Evolutionary conservation across 805 yeast species (phyloP), one percentile per base, ranked within the genome.

Genomic region (Kazachstania martiniae): DNA sequence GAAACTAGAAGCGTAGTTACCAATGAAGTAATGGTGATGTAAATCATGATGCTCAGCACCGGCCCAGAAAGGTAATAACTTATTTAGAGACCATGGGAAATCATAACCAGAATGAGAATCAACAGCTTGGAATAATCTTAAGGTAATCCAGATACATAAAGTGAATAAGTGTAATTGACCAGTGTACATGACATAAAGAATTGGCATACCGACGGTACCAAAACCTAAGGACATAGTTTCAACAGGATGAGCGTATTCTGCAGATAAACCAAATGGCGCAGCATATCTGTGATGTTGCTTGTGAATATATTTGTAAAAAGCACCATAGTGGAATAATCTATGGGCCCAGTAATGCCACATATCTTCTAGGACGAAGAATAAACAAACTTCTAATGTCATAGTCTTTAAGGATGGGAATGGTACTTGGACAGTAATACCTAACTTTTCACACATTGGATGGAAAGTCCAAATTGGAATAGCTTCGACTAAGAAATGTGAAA

Each of bases 31-130:
- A 58, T 83, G 94, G 59, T 89, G 98, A 57, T 89, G 98, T 61
- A 83, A 83, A 61, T 89, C 98, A 58, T 89, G 97, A 61, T 89
- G 97, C 51, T 83, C 95, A 15, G 96, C 95, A 44, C 97, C 97
- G 4, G 96, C 94, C 96, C 97, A 87, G 63, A 91, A 72, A 30
- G 96, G 96, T 39, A 89, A 56, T 61, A 89, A 75, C 56, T 86
- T 85, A 62, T 85, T 91, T 53, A 89, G 68, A 4, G 95, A 84
- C 84, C 93, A 77, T 41, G 98, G 97, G 74, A 89, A 89, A 57
- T 89, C 97, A 61, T 89, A 91, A 37, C 97, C 98, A 9, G 96
- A 86, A 61, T 89, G 98, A 17, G 96, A 80, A 58, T 89, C 98
- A 37, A 89, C 89, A 18, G 98, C 98, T 68, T 89, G 98, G 66